Conservation (phyloP, 1,284 basidiomycete genomes). For the Ceraceosorus guamensis region DNA sequence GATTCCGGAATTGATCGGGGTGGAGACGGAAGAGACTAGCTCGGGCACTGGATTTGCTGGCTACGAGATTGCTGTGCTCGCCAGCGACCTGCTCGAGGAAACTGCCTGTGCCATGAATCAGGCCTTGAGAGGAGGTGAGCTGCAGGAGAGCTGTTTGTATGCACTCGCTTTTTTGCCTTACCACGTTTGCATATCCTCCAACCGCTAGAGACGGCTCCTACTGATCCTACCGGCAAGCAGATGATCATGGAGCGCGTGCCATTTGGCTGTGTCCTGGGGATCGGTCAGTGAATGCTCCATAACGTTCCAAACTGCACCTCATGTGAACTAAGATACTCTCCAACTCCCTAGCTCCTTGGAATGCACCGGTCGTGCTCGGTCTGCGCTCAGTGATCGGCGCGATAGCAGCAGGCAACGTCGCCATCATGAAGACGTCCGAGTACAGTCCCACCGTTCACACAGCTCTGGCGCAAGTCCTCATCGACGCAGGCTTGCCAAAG, state of each 20-base stretch:
- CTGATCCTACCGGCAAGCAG: slow-evolving; percentile 15
- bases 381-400: slow-evolving; percentile 56
- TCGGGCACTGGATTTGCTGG: slow-evolving; percentile 22
- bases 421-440: slow-evolving; percentile 60
- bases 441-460: slow-evolving; percentile 55
- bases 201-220: slow-evolving; percentile 19
- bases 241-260: slow-evolving; percentile 28
- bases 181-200: too few relatives aligned
- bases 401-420: slow-evolving; percentile 61
- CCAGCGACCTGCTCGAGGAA: slow-evolving; percentile 11
- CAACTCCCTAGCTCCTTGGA: neutral
- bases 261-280: slow-evolving; percentile 10
- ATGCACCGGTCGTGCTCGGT: slow-evolving; percentile 37
- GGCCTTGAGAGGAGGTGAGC: neutral
- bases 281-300: neutral
- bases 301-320: slow-evolving; percentile 12
- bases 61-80: slow-evolving; percentile 22
- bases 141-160: too few relatives aligned
- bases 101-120: slow-evolving; percentile 11
- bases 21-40: slow-evolving; percentile 22
- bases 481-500: slow-evolving; percentile 57
- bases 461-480: slow-evolving; percentile 53
- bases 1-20: slow-evolving; percentile 15
- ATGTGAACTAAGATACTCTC: slow-evolving; percentile 13
- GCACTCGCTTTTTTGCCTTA: too few relatives aligned